phyloP scores from a whole-genome alignment of 768 basidiomycete genomes.

The Tylopilus vinaceipallidus region DNA sequence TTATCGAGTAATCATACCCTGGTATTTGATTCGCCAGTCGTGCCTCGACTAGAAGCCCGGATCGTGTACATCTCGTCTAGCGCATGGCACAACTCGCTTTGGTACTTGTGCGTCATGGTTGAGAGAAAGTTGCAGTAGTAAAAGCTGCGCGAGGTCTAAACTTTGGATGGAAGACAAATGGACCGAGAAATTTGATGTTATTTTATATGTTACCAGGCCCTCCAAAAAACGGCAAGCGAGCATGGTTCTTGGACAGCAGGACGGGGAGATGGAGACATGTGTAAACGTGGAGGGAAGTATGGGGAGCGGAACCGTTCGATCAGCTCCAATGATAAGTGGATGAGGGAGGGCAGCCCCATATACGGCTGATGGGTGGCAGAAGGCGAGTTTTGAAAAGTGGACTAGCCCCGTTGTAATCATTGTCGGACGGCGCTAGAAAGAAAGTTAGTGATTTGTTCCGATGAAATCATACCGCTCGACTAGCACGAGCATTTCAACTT shows the following conservation, averaged over 20 bases:
- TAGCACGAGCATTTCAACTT: too few species aligned
- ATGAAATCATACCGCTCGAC: not conserved
- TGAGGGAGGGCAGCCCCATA: not conserved
- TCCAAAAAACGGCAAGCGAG: conserved; percentile 9
- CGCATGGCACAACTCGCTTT: not conserved
- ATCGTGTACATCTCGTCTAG: not conserved
- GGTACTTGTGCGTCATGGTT: not conserved
- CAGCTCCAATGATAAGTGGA: not conserved
- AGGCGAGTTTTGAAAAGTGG: not conserved
- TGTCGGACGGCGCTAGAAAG: too few species aligned
- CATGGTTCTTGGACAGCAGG: not conserved
- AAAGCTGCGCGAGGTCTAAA: too few species aligned
- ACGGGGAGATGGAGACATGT: not conserved
- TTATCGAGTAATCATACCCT: too few species aligned
- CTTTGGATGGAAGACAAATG: too few species aligned
- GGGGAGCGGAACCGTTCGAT: not conserved
- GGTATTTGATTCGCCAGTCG: not conserved
- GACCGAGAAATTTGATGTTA: too few species aligned
- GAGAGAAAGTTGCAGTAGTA: too few species aligned
- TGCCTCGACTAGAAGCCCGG: too few species aligned
- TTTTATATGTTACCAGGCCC: not conserved
- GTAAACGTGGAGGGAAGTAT: not conserved
- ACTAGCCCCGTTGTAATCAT: not conserved
- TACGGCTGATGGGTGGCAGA: too few species aligned
- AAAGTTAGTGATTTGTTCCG: not conserved